phyloP scores from a whole-genome alignment of 768 basidiomycete genomes.

The Chalciporus chontae region DNA sequence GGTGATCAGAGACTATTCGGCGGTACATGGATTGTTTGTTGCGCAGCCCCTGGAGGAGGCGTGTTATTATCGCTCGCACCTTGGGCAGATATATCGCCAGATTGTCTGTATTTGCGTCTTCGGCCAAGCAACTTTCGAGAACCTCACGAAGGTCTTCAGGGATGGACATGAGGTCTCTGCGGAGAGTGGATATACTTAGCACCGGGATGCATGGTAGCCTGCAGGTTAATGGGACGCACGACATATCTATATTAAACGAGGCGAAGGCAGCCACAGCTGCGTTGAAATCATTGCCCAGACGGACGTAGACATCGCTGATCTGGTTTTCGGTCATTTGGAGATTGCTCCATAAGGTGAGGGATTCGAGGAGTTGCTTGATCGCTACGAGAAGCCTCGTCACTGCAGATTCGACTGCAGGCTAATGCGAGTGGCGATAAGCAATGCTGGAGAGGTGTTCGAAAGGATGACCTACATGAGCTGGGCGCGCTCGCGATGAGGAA shows the following conservation, averaged over 20 bases:
- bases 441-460: constrained; percentile 4
- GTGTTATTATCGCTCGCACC: constrained; percentile 90
- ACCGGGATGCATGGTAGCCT: constrained; percentile 3
- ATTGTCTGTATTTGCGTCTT: constrained; percentile 82
- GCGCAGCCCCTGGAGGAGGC: constrained; percentile 89
- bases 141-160: constrained; percentile 87
- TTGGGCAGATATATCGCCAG: constrained; percentile 87
- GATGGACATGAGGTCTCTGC: constrained; percentile 81
- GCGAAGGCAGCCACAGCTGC: constrained; percentile 87
- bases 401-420: constrained; percentile 85
- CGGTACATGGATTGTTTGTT: constrained; percentile 88
- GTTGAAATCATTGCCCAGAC: constrained; percentile 96
- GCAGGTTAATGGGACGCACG: constrained; percentile 52
- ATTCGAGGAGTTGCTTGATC: constrained; percentile 92
- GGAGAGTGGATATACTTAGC: constrained; percentile 9
- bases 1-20: constrained; percentile 62
- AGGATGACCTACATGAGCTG: constrained; percentile 25
- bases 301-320: constrained; percentile 97
- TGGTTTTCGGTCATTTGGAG: constrained; percentile 66
- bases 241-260: constrained; percentile 83
- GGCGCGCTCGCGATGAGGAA: constrained; percentile 19
- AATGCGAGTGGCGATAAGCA: background rate
- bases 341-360: constrained; percentile 81
- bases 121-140: constrained; percentile 87
- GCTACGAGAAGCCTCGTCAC: constrained; percentile 91